phyloP scores from a whole-genome alignment of 257 asterid genomes.

The Solanum pennellii region DNA sequence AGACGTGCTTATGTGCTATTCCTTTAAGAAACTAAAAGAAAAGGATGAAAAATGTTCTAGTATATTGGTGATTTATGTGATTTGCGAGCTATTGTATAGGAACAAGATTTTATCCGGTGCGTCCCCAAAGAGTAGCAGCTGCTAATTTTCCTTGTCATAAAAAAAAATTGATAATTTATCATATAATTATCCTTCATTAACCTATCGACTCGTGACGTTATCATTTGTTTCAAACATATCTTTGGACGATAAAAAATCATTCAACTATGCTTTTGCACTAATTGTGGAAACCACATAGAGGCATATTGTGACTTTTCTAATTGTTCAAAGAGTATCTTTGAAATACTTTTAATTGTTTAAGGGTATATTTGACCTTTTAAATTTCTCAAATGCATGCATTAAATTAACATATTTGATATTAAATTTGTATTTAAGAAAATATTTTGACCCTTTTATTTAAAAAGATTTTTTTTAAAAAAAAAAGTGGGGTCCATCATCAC shows the following conservation, averaged over 20 bases:
- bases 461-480: background rate
- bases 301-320: background rate
- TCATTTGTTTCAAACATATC: background rate
- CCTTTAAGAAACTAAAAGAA: background rate
- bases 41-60: background rate
- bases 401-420: background rate
- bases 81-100: too few species aligned
- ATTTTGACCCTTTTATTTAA: background rate
- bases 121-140: too few species aligned
- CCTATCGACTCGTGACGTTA: background rate
- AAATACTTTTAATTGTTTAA: too few species aligned
- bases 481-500: background rate
- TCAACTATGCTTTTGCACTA: background rate
- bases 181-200: background rate
- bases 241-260: background rate
- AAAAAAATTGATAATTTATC: background rate
- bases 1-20: background rate
- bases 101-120: rapidly evolving
- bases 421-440: background rate
- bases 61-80: background rate
- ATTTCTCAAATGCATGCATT: background rate
- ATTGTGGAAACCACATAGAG: background rate
- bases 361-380: background rate
- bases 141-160: too few species aligned
- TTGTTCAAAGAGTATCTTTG: background rate